A percentile compares a stretch with the other conserved stretches of the same genome.
Conservation (phyloP, 1,284 basidiomycete genomes). For the Malassezia dermatis region DNA sequence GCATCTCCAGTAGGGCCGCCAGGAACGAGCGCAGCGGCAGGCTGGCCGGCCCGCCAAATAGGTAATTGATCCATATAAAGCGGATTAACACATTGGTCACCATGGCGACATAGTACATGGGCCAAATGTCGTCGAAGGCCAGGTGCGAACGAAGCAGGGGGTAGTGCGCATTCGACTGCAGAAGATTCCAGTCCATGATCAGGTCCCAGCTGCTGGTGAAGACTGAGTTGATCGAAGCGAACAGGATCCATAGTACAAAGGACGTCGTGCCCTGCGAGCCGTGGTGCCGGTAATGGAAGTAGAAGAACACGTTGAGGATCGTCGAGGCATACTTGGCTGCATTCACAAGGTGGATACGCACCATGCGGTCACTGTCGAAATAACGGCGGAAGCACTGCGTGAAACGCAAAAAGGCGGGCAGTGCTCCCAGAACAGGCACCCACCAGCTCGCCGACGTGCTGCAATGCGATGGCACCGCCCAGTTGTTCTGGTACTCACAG, state of each 20-base stretch:
- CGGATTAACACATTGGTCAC: slow-evolving; percentile 61
- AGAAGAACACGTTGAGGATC: slow-evolving; percentile 39
- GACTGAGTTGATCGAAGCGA: slow-evolving; percentile 57
- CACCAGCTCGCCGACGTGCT: slow-evolving; percentile 34
- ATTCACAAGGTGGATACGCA: slow-evolving; percentile 73
- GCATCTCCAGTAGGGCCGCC: slow-evolving; percentile 63
- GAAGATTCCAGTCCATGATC: slow-evolving; percentile 55
- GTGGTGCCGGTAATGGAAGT: slow-evolving; percentile 39
- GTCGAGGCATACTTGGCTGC: slow-evolving; percentile 51
- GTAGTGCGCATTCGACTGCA: slow-evolving; percentile 56
- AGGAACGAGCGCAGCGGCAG: slow-evolving; percentile 60
- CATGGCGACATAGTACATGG: slow-evolving; percentile 52
- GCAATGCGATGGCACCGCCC: slow-evolving; percentile 27
- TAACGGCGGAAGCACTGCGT: slow-evolving; percentile 80
- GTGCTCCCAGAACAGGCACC: slow-evolving; percentile 53
- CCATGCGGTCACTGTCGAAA: slow-evolving; percentile 56
- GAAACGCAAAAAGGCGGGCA: slow-evolving; percentile 65
- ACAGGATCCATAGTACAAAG: slow-evolving; percentile 50
- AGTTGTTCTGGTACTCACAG: slow-evolving; percentile 57
- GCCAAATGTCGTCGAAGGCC: slow-evolving; percentile 26
- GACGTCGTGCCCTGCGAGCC: slow-evolving; percentile 19
- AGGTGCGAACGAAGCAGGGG: slow-evolving; percentile 66
- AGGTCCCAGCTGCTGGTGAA: slow-evolving; percentile 71
- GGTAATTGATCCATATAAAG: slow-evolving; percentile 72
- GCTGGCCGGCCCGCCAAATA: slow-evolving; percentile 55